phyloP scores from a whole-genome alignment of 176 grass and related monocot genomes.

The Phragmites australis region DNA sequence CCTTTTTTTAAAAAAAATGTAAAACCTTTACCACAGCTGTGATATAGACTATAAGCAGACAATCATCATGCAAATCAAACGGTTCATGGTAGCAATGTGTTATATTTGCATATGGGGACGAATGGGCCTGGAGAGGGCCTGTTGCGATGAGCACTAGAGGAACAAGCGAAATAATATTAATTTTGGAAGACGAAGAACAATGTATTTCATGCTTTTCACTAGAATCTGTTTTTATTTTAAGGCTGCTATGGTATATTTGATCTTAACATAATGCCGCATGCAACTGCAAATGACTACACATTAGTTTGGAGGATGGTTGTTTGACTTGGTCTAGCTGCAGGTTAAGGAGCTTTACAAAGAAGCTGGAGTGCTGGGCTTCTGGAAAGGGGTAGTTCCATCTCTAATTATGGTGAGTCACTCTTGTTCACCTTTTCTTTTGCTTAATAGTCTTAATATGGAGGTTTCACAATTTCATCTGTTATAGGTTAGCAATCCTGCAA shows the following conservation, averaged over 20 bases:
- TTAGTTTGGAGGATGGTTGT: conserved; percentile 12
- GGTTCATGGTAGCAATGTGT: background rate
- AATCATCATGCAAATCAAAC: conserved; percentile 12
- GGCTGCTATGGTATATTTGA: background rate
- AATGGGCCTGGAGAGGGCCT: background rate
- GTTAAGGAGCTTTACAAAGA: conserved; percentile 89
- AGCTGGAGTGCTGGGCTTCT: conserved; percentile 81
- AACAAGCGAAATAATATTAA: conserved; percentile 18
- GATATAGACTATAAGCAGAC: background rate
- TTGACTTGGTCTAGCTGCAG: conserved; percentile 47
- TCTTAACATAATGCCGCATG: background rate
- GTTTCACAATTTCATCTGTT: conserved; percentile 37
- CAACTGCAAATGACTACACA: background rate
- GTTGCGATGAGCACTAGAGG: background rate
- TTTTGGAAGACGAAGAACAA: background rate
- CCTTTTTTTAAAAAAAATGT: background rate
- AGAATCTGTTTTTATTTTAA: background rate
- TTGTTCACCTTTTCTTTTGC: conserved; percentile 14
- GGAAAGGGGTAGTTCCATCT: conserved; percentile 90
- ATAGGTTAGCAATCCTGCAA: conserved; percentile 93
- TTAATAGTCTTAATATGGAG: background rate
- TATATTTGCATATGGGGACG: background rate
- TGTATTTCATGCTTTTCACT: background rate
- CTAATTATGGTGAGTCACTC: conserved; percentile 83
- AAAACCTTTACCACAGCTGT: background rate